Percentiles rank a stretch among this genome's conserved stretches.
Evolutionary conservation across 2,329 filamentous ascomycete genomes (phyloP).

Genomic region (Atkinsonella texensis): DNA sequence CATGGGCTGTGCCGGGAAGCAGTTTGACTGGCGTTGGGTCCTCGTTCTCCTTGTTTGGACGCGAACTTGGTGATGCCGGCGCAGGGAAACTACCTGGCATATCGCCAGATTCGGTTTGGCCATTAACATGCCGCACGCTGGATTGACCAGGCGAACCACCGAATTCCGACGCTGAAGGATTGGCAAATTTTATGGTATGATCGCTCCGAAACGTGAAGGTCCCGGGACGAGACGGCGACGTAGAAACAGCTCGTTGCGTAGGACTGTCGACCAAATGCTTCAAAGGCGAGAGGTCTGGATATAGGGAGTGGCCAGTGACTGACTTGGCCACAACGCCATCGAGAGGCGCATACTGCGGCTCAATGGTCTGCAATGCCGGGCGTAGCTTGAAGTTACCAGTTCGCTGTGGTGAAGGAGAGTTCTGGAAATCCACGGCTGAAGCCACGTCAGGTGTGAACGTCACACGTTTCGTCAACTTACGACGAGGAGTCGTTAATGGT

Average conservation of each 20-base stretch:
- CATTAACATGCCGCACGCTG: constrained; percentile 47
- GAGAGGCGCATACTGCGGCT: constrained; percentile 18
- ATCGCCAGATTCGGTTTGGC: constrained; percentile 32
- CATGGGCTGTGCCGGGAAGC: constrained; percentile 42
- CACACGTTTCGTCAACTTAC: constrained; percentile 59
- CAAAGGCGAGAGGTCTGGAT: constrained; percentile 40
- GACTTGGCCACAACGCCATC: constrained; percentile 16
- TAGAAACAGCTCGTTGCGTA: constrained; percentile 13
- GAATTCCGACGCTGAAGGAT: constrained; percentile 37
- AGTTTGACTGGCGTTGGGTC: constrained; percentile 24
- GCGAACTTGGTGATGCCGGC: constrained; percentile 17
- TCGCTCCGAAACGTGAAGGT: constrained; percentile 56
- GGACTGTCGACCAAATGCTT: constrained; percentile 19
- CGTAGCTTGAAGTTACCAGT: constrained; percentile 32
- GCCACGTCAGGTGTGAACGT: constrained; percentile 67
- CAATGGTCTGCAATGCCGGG: constrained; percentile 15
- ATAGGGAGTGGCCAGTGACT: constrained; percentile 27
- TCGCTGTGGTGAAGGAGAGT: constrained; percentile 46
- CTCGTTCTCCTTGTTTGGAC: constrained; percentile 44
- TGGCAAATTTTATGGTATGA: constrained; percentile 48
- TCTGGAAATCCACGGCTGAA: constrained; percentile 28
- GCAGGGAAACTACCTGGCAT: constrained; percentile 47
- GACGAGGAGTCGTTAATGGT: constrained; percentile 53
- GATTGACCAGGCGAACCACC: constrained; percentile 46
- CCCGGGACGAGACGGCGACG: constrained; percentile 34